Percentiles rank a stretch among this genome's conserved stretches.
Conservation (phyloP, 306 rosid species). For the Trichosanthes truncata region DNA sequence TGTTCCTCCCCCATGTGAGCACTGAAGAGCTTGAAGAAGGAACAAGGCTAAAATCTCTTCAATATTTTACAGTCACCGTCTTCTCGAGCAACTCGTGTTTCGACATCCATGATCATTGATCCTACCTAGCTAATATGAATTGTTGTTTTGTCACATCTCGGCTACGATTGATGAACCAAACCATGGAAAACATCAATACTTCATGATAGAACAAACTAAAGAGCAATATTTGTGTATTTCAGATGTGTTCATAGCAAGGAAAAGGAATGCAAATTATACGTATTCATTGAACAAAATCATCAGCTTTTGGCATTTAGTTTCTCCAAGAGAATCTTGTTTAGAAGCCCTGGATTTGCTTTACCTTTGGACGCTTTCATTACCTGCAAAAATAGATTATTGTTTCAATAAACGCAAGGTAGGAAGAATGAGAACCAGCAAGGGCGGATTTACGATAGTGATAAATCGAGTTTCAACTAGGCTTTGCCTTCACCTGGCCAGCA, state of each 20-base stretch:
- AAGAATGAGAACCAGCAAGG: background rate
- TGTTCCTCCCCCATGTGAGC: background rate
- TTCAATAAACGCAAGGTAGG: background rate
- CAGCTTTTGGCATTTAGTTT: constrained; percentile 66
- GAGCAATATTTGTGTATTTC: background rate
- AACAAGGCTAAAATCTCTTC: background rate
- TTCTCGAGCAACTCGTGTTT: background rate
- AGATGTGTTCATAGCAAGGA: background rate
- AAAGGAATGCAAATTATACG: background rate
- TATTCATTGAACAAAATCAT: constrained; percentile 5
- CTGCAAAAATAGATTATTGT: constrained; percentile 25
- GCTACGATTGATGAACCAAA: background rate
- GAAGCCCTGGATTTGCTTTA: constrained; percentile 82
- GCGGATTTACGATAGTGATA: background rate
- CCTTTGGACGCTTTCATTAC: constrained; percentile 89
- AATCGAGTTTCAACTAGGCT: background rate
- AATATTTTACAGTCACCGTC: background rate
- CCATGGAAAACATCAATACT: background rate
- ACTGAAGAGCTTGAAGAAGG: background rate
- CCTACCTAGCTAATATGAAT: background rate
- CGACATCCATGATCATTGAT: background rate
- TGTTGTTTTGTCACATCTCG: background rate
- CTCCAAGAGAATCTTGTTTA: constrained; percentile 77
- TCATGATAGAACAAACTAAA: background rate
- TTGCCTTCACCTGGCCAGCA: constrained; percentile 75